These are phyloP conservation scores for Teunomyces stri DNA, from an alignment of 805 yeast genomes.

Conservation along the genomic window DNA sequence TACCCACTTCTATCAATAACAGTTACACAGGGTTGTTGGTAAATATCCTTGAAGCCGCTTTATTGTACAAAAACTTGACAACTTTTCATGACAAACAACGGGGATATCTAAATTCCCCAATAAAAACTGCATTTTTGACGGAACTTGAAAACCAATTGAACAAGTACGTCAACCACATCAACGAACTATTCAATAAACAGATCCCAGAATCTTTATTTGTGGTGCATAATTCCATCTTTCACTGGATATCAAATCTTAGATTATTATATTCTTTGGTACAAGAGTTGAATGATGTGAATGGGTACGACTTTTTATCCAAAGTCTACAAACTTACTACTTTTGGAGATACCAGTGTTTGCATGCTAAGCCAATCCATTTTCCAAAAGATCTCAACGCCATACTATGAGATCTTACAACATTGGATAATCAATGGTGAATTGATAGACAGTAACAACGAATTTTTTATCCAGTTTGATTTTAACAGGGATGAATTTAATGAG, in stretches of 20 bases:
- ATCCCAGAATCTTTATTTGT: slow-evolving; percentile 28
- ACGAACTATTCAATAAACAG: slow-evolving; percentile 26
- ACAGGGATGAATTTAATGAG: slow-evolving; percentile 30
- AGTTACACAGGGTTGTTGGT: slow-evolving; percentile 57
- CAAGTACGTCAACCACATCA: slow-evolving; percentile 35
- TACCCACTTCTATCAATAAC: slow-evolving; percentile 55
- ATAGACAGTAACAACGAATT: slow-evolving; percentile 58
- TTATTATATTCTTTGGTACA: slow-evolving; percentile 47
- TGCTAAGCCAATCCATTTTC: slow-evolving; percentile 45
- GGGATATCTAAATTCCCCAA: slow-evolving; percentile 43
- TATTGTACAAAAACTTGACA: slow-evolving; percentile 54
- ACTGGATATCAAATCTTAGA: slow-evolving; percentile 56
- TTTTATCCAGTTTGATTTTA: slow-evolving; percentile 44
- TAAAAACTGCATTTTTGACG: slow-evolving; percentile 60
- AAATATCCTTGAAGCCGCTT: slow-evolving; percentile 66
- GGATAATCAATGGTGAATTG: slow-evolving; percentile 71
- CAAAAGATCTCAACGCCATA: slow-evolving; percentile 55
- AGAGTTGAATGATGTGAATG: slow-evolving; percentile 31
- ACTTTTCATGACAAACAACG: slow-evolving; percentile 23
- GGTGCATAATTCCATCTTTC: slow-evolving; percentile 43
- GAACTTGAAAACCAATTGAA: slow-evolving; percentile 41
- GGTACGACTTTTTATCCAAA: slow-evolving; percentile 54
- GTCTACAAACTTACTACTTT: slow-evolving; percentile 50
- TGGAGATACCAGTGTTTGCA: slow-evolving; percentile 59
- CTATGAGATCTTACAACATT: slow-evolving; percentile 53